Evolutionary conservation across 805 yeast species (phyloP).

Genomic region (Candida gorgasii): DNA sequence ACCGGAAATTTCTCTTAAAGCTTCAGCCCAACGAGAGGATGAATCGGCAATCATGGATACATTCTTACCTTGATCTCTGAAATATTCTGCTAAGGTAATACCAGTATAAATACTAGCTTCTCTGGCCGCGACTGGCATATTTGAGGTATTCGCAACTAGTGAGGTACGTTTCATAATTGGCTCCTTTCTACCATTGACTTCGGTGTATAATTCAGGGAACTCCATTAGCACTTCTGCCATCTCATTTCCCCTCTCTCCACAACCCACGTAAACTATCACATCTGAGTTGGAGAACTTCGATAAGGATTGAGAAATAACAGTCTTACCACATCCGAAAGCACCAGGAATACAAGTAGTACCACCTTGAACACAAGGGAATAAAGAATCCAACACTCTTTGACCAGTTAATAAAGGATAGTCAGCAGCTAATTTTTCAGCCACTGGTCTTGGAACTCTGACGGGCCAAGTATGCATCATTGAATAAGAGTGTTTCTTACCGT

Average conservation of each 20-base stretch:
- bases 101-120: conserved; percentile 99
- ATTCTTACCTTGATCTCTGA: conserved; percentile 99
- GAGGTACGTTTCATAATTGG: conserved; percentile 99
- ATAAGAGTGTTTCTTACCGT: conserved; percentile 77
- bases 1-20: conserved; percentile 99
- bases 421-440: conserved; percentile 89
- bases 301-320: conserved; percentile 95
- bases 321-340: conserved; percentile 99
- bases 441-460: conserved; percentile 99
- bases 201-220: conserved; percentile 96
- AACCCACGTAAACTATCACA: conserved; percentile 90
- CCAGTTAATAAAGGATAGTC: conserved; percentile 96
- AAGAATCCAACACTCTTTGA: conserved; percentile 96
- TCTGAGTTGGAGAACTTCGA: conserved; percentile 98
- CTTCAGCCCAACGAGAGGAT: conserved; percentile 99
- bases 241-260: conserved; percentile 97
- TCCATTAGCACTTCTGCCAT: conserved; percentile 99
- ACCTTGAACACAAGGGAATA: conserved; percentile 99
- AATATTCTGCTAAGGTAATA: conserved; percentile 96
- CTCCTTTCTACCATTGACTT: conserved; percentile 88
- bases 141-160: conserved; percentile 96
- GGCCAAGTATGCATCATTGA: conserved; percentile 99
- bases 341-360: conserved; percentile 99
- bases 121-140: conserved; percentile 99
- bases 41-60: conserved; percentile 99